Conservation (phyloP, 2,329 filamentous ascomycete species). For the Endothia cerciana region DNA sequence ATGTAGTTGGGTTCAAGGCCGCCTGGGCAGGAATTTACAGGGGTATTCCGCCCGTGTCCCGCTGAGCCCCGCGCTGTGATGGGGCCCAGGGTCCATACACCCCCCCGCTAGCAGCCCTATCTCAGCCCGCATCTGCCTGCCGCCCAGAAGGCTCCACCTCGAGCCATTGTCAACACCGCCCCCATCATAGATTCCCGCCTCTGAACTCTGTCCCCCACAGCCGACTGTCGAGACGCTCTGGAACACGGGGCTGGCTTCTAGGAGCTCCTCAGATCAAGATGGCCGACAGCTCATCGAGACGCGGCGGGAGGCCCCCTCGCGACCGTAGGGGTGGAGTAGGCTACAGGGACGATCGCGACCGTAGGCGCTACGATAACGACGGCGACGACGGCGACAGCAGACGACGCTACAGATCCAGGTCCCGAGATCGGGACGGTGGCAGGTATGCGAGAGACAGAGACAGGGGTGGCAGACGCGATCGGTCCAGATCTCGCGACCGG, state of each 20-base stretch:
- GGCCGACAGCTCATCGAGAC: conserved; percentile 23
- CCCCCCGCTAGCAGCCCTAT: conserved; percentile 14
- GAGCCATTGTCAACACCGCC: background rate
- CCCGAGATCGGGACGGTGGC: conserved; percentile 38
- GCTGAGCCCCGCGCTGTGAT: conserved; percentile 13
- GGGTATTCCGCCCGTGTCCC: conserved; percentile 6
- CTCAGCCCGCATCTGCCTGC: conserved; percentile 23
- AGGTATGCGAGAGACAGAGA: conserved; percentile 26
- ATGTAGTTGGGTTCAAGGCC: too few relatives aligned
- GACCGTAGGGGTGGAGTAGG: conserved; percentile 37
- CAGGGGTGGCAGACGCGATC: conserved; percentile 36
- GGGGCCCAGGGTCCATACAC: background rate
- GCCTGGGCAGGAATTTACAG: background rate
- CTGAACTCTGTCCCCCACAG: background rate
- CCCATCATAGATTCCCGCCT: background rate
- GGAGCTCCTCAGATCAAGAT: background rate
- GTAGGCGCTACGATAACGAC: conserved; percentile 35
- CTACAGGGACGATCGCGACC: conserved; percentile 42
- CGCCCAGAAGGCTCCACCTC: background rate
- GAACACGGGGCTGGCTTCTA: background rate
- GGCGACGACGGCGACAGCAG: conserved; percentile 40
- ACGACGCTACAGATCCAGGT: conserved; percentile 30
- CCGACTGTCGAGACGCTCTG: background rate
- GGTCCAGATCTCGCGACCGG: conserved; percentile 30
- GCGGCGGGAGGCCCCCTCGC: conserved; percentile 27